phyloP scores from a whole-genome alignment of 1,284 basidiomycete genomes.

The Irpex sp. region DNA sequence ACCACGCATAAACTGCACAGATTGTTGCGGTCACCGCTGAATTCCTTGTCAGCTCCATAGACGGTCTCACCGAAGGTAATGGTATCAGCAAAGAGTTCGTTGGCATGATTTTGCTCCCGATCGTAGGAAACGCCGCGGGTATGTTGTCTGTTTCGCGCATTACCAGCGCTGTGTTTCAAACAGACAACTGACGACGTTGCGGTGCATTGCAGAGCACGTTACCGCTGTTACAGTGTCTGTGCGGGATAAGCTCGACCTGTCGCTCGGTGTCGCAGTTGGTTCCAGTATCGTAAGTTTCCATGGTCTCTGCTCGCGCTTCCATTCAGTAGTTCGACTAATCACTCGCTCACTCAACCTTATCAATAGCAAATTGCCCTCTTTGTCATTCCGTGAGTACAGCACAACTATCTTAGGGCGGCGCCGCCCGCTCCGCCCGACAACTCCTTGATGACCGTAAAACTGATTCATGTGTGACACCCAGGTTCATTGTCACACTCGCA shows the following conservation, averaged over 20 bases:
- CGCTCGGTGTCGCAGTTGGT: constrained; percentile 83
- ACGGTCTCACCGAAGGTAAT: constrained; percentile 52
- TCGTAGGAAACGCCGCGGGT: constrained; percentile 84
- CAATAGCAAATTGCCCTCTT: constrained; percentile 83
- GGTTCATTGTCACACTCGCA: constrained; percentile 58
- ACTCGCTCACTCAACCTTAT: background rate
- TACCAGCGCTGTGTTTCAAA: background rate
- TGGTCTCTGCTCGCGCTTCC: background rate
- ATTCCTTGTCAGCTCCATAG: constrained; percentile 78
- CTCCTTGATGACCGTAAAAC: background rate
- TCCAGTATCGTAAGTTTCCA: constrained; percentile 72
- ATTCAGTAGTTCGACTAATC: background rate
- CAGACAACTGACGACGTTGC: background rate
- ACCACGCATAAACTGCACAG: constrained; percentile 19
- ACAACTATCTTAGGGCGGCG: constrained; percentile 21
- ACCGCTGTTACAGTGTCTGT: constrained; percentile 87
- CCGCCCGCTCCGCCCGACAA: background rate
- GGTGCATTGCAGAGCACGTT: constrained; percentile 61
- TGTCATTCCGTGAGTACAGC: constrained; percentile 60
- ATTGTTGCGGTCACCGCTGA: constrained; percentile 83
- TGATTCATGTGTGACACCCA: constrained; percentile 21
- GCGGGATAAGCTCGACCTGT: constrained; percentile 64
- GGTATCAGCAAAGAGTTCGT: constrained; percentile 75
- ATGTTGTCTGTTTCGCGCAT: constrained; percentile 9
- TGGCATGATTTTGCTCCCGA: constrained; percentile 84